These are phyloP conservation scores for Waitea zeae DNA, from an alignment of 1,284 basidiomycete genomes.

Conservation along the genomic window DNA sequence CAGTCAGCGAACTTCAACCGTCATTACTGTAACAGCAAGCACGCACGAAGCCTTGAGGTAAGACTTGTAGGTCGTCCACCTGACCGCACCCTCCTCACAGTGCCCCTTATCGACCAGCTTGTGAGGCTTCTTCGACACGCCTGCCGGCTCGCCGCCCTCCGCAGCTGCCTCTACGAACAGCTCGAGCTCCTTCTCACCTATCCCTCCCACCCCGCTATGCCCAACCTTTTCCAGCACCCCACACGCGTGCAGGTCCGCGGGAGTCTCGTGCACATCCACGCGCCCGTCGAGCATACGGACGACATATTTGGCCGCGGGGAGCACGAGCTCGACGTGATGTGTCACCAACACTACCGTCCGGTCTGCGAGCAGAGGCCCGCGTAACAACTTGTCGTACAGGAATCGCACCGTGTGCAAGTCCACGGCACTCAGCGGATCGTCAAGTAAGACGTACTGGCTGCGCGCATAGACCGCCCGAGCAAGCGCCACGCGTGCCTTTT, in stretches of 20 bases:
- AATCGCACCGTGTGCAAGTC: conserved; percentile 12
- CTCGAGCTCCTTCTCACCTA: neutral
- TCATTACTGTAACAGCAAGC: neutral
- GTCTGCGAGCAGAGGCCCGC: conserved; percentile 19
- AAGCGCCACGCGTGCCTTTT: conserved; percentile 12
- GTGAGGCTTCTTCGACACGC: conserved; percentile 30
- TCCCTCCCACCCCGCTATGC: no score
- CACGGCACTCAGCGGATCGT: conserved; percentile 5
- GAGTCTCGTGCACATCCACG: conserved; percentile 49
- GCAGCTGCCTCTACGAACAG: neutral
- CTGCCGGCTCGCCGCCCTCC: neutral
- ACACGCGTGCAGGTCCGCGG: conserved; percentile 35
- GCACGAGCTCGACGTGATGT: conserved; percentile 12
- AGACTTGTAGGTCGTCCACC: conserved; percentile 64
- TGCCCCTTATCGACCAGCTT: conserved; percentile 57
- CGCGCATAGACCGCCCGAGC: conserved; percentile 5
- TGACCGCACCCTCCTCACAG: conserved; percentile 57
- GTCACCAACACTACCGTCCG: conserved; percentile 23
- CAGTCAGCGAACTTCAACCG: neutral
- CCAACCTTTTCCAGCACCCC: no score
- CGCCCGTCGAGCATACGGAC: conserved; percentile 64
- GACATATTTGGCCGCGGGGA: conserved; percentile 50
- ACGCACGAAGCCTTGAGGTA: conserved; percentile 55
- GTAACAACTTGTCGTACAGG: conserved; percentile 25
- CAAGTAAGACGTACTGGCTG: conserved; percentile 5